Evolutionary conservation across 1,284 basidiomycete genomes (phyloP).

Genomic region (Puccinia coronata): DNA sequence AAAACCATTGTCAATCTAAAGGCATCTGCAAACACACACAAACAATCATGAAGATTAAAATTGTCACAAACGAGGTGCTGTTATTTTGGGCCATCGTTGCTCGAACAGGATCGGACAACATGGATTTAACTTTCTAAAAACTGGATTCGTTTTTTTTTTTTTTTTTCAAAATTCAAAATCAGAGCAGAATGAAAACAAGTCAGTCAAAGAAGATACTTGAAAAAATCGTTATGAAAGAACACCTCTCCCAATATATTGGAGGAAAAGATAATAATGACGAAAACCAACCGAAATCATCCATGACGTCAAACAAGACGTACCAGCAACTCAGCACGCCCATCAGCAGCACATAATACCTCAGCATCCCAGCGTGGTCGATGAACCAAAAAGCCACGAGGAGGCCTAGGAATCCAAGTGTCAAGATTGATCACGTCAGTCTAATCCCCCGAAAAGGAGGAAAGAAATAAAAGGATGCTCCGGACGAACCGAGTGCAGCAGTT

Average conservation of each 20-base stretch:
- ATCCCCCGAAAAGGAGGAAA: background rate
- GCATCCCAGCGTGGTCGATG: conserved; percentile 42
- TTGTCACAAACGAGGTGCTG: conserved; percentile 8
- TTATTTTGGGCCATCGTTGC: conserved; percentile 28
- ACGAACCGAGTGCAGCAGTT: conserved; percentile 22
- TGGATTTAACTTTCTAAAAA: conserved; percentile 39
- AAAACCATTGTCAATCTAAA: no score
- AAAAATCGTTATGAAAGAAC: no score
- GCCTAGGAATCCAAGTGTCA: no score
- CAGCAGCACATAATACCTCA: conserved; percentile 43
- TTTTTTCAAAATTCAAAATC: no score
- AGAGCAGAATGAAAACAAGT: no score
- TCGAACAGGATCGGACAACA: conserved; percentile 45
- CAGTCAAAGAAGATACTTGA: no score
- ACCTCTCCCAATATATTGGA: background rate
- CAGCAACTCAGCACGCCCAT: conserved; percentile 42
- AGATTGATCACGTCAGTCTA: no score
- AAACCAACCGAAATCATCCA: conserved; percentile 44
- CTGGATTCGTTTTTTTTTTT: no score
- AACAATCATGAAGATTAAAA: background rate
- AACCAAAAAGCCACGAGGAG: conserved; percentile 43
- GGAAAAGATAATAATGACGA: background rate
- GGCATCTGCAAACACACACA: background rate
- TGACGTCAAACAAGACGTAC: conserved; percentile 46
- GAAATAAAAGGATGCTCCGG: background rate